Evolutionary conservation across 2,329 filamentous ascomycete species (phyloP).

Genomic region (Botryotinia convoluta): DNA sequence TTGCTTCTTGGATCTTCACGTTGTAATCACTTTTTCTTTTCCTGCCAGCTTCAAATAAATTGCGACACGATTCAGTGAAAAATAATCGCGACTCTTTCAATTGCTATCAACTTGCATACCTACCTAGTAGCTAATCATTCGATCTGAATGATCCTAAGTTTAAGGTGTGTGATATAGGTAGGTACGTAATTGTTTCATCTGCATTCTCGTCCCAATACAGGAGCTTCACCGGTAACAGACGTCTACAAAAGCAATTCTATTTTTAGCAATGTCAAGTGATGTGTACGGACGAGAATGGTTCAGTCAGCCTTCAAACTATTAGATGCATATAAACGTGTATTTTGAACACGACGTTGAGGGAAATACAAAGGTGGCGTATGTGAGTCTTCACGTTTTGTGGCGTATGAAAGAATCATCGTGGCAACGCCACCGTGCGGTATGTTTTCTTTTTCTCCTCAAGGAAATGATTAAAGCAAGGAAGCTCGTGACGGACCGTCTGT

Average conservation of each 20-base stretch:
- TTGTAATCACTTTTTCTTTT: background rate
- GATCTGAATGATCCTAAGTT: background rate
- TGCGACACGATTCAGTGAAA: background rate
- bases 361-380: background rate
- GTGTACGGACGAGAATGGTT: background rate
- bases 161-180: background rate
- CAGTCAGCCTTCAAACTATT: background rate
- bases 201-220: background rate
- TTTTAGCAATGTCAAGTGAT: background rate
- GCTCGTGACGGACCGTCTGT: background rate
- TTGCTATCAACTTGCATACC: background rate
- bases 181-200: constrained; percentile 1
- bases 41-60: background rate
- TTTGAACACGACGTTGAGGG: background rate
- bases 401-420: background rate
- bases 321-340: constrained; percentile 9
- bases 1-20: background rate
- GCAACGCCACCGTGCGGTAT: background rate
- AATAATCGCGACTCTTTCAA: background rate
- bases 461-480: background rate
- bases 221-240: background rate
- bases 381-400: constrained; percentile 8
- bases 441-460: background rate
- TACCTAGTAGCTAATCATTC: background rate
- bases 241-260: background rate